Percentiles rank a stretch among this genome's conserved stretches.
Evolutionary conservation across 192 early-diverging fungal species (phyloP).

Genomic region (Coemansia umbellata): DNA sequence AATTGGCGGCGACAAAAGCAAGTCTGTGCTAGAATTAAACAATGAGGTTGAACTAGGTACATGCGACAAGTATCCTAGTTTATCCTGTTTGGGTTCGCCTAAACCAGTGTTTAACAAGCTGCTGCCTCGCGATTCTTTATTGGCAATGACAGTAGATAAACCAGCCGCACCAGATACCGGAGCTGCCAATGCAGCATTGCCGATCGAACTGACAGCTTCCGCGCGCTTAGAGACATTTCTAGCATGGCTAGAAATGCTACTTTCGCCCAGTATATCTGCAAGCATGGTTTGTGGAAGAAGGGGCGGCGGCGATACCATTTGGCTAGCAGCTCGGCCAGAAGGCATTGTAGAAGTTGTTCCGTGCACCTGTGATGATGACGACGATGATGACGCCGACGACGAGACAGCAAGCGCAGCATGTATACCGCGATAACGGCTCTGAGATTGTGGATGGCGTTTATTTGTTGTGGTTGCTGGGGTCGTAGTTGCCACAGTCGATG

Average conservation of each 20-base stretch:
- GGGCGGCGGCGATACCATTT: slow-evolving; percentile 3
- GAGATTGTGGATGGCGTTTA: neutral
- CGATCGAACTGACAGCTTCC: neutral
- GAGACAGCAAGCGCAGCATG: neutral
- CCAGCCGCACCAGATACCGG: neutral
- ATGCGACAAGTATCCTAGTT: slow-evolving; percentile 8
- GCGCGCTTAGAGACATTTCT: too few species aligned
- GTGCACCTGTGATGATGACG: neutral
- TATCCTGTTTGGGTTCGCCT: neutral
- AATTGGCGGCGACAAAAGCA: slow-evolving; percentile 5
- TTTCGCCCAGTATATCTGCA: slow-evolving; percentile 33
- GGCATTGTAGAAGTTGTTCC: neutral
- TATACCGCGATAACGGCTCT: neutral
- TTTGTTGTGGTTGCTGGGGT: neutral
- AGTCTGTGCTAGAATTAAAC: slow-evolving; percentile 12
- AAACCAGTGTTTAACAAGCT: too few species aligned
- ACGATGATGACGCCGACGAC: neutral
- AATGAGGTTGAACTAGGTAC: slow-evolving; percentile 20
- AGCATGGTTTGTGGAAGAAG: slow-evolving; percentile 35
- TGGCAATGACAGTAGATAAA: slow-evolving; percentile 7
- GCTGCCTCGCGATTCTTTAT: neutral
- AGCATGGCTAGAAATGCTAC: too few species aligned
- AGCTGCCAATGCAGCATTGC: neutral
- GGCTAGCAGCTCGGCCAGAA: neutral
- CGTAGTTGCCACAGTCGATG: too few species aligned